phyloP scores from a whole-genome alignment of 2,329 filamentous ascomycete genomes.

The Epichloe brachyelytri region DNA sequence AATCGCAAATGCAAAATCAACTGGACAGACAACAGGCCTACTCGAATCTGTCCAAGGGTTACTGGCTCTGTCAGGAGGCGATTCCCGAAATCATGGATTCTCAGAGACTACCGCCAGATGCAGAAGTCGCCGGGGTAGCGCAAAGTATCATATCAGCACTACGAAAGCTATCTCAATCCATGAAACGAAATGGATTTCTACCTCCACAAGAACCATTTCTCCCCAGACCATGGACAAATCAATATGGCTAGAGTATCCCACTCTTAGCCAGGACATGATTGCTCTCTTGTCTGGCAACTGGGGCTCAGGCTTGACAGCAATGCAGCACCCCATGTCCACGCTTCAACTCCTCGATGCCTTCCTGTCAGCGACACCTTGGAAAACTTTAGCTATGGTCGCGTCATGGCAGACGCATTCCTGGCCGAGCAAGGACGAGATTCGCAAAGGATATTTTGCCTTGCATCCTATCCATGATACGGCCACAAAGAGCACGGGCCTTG shows the following conservation, averaged over 20 bases:
- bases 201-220: slow-evolving; percentile 55
- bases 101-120: slow-evolving; percentile 27
- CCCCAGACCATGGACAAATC: slow-evolving; percentile 66
- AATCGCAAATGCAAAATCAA: slow-evolving; percentile 40
- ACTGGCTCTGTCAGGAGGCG: slow-evolving; percentile 59
- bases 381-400: slow-evolving; percentile 67
- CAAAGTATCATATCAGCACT: slow-evolving; percentile 50
- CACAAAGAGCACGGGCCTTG: slow-evolving; percentile 54
- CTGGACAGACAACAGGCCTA: slow-evolving; percentile 62
- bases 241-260: slow-evolving; percentile 71
- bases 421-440: slow-evolving; percentile 60
- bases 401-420: slow-evolving; percentile 61
- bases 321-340: slow-evolving; percentile 31
- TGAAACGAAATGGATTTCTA: slow-evolving; percentile 72
- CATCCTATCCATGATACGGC: slow-evolving; percentile 62
- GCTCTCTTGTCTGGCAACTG: slow-evolving; percentile 54
- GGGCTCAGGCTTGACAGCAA: slow-evolving; percentile 34
- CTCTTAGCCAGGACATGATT: slow-evolving; percentile 57
- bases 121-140: slow-evolving; percentile 39
- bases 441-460: slow-evolving; percentile 60
- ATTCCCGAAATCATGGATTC: slow-evolving; percentile 35
- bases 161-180: slow-evolving; percentile 64
- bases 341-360: slow-evolving; percentile 53
- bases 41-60: slow-evolving; percentile 70
- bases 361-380: slow-evolving; percentile 59